Conservation (phyloP, 2,329 filamentous ascomycete genomes). For the Colletotrichum sp. region DNA sequence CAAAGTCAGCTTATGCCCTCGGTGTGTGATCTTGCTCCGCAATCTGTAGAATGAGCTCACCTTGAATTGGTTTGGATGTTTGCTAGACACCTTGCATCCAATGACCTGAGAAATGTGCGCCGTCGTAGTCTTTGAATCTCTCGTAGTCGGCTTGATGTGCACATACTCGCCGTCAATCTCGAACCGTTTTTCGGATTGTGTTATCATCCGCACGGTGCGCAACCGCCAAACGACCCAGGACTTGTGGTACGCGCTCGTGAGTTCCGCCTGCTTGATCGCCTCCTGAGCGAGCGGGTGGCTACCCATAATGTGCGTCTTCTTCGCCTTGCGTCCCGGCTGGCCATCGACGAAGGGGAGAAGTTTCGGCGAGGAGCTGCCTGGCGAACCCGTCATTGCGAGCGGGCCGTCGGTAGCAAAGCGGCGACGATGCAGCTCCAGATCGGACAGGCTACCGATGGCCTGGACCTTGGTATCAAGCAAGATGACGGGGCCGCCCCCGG, state of each 20-base stretch:
- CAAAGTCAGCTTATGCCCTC: background rate
- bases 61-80: conserved; percentile 82
- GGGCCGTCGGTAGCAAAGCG: conserved; percentile 79
- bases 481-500: conserved; percentile 75
- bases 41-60: conserved; percentile 46
- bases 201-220: conserved; percentile 81
- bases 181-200: conserved; percentile 75
- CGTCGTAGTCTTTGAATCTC: conserved; percentile 74
- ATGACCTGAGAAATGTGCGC: conserved; percentile 85
- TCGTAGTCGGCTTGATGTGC: conserved; percentile 79
- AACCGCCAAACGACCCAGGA: conserved; percentile 83
- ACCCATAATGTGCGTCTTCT: conserved; percentile 57
- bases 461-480: conserved; percentile 80
- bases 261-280: conserved; percentile 63
- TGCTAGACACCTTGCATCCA: conserved; percentile 80
- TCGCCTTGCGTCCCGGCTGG: conserved; percentile 47
- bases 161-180: conserved; percentile 87
- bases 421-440: conserved; percentile 77
- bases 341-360: conserved; percentile 58
- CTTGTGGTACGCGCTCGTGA: conserved; percentile 67
- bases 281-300: conserved; percentile 73
- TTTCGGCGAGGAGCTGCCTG: conserved; percentile 74
- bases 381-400: conserved; percentile 71
- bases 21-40: background rate
- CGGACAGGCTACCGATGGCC: conserved; percentile 75